Base-by-base conservation (phyloP, 139 green algal genomes). In the Eudorina sp. region DNA sequence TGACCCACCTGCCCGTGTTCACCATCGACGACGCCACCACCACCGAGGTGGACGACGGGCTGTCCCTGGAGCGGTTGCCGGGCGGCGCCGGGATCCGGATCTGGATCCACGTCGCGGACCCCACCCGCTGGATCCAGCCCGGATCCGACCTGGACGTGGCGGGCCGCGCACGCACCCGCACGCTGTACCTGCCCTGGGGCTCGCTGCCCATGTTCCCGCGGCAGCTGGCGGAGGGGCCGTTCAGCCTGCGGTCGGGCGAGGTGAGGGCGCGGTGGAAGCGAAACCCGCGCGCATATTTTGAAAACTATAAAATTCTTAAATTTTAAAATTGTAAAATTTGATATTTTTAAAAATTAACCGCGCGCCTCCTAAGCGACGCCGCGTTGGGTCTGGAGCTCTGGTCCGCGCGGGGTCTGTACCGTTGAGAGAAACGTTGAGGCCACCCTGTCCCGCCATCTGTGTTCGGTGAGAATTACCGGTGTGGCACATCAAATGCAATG, bases 101-200 rank as follows among this genome's bases (percentile, higher is more conserved):
- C 64, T 99, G 97, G 97, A 92, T 99, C 29, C 97, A 99, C 89
- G 93, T 99, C 43, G 97, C 97, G 19, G 96, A 98, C 84, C 96
- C 96, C 66, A 95, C 92, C 1, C 93, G 95, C 48, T 97, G 90
- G 92, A 82, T 97, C n/a, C 34, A 19, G 34, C 88, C 89, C 40
- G 90, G 83, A 69, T 45, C 83, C 25, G n/a, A 76, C 64, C 77
- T 99, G 53, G 95, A 96, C 7, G 29, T 70, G 4, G 95, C 97
- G 80, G 96, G 96, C 16, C 45, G 73, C 2, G 45, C 53, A 1
- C 83, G 97, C 16, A 88, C 84, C 14, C 95, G 93, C 16, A 96
- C 93, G 0, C 45, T 98, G 23, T 99, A 99, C 92, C 91, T 99
- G 8, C 94, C 96, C 38, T 94, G 77, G 40, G 96, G 93, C 48